Evolutionary conservation across 371 early-diverging fungal species (phyloP).

Genomic region (Mucor irregularis): DNA sequence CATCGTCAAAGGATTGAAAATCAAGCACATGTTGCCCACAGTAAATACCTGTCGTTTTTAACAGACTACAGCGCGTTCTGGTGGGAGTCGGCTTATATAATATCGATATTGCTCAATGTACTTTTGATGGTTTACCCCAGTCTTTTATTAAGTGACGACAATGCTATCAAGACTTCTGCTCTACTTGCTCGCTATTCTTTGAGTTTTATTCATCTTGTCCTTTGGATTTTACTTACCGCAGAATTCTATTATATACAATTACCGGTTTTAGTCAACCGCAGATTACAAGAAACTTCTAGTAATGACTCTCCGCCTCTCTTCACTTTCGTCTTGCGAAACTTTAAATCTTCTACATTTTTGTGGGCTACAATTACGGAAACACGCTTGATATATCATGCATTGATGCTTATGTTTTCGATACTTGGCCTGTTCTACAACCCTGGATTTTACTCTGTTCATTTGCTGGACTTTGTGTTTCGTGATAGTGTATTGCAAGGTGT

Average conservation of each 20-base stretch:
- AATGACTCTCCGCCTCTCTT: neutral
- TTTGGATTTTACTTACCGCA: constrained; percentile 44
- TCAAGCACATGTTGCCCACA: constrained; percentile 51
- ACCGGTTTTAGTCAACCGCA: constrained; percentile 51
- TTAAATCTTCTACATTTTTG: constrained; percentile 9
- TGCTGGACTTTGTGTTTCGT: constrained; percentile 61
- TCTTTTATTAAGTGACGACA: neutral
- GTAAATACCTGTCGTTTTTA: constrained; percentile 31
- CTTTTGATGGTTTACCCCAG: constrained; percentile 32
- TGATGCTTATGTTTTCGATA: constrained; percentile 42
- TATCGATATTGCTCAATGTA: constrained; percentile 45
- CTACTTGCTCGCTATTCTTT: constrained; percentile 16
- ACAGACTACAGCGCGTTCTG: constrained; percentile 48
- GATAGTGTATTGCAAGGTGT: constrained; percentile 63
- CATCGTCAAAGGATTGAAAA: constrained; percentile 37
- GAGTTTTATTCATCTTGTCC: constrained; percentile 33
- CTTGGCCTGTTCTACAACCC: constrained; percentile 41
- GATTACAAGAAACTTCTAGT: constrained; percentile 3
- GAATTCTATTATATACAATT: constrained; percentile 58
- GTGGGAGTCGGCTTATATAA: constrained; percentile 52
- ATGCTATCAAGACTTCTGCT: neutral
- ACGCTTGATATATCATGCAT: constrained; percentile 39
- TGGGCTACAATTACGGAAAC: constrained; percentile 31
- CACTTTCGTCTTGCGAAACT: neutral
- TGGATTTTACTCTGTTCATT: constrained; percentile 48